Evolutionary conservation across 768 basidiomycete genomes (phyloP), one percentile per base, ranked within the genome.

Genomic region (Rubroboletus pulcherrimus): DNA sequence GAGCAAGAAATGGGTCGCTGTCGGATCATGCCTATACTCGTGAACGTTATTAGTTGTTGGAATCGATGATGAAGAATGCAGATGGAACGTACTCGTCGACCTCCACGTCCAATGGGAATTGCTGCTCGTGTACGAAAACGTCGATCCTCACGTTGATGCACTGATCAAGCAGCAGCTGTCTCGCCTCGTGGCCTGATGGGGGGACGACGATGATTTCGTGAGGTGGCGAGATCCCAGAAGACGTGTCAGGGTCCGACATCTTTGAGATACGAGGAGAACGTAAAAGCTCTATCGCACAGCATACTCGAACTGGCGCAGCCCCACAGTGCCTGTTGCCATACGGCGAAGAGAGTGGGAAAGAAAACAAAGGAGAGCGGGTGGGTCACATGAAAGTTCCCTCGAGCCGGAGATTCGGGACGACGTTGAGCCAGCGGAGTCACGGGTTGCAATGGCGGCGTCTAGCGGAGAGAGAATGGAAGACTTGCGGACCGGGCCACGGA

Each of bases 101-200:
- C 71, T 94, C 91, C 8, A 75, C 77, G 48, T 91, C 88, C 21
- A 87, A 72, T 43, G 88, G 78, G 64, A 92, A 93, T 39, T 76
- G 75, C 63, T 85, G 80, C 60, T 80, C 79, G 57, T 73, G 73
- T 60, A 76, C 70, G 68, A 80, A 81, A 54, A 81, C 82, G 64
- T 67, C 69, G 58, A 74, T 73, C 65, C 75, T 73, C 50, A 91
- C 76, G 62, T 79, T 73, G 71, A 81, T 80, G 72, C 89, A 92
- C 63, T 88, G 82, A 64, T 86, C 77, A 10, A 79, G 73, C 54
- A 89, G 80, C 56, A 69, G 67, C 50, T 75, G 72, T 26, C 77
- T 76, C 45, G 62, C 68, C 4, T 60, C 45, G 56, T 75, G 69
- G 43, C 73, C 77, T 12, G 62, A 61, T 30, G 68, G 64, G 26